These are phyloP conservation scores for Mortierella sp. DNA, from an alignment of 371 early-diverging fungal genomes.

Conservation along the genomic window DNA sequence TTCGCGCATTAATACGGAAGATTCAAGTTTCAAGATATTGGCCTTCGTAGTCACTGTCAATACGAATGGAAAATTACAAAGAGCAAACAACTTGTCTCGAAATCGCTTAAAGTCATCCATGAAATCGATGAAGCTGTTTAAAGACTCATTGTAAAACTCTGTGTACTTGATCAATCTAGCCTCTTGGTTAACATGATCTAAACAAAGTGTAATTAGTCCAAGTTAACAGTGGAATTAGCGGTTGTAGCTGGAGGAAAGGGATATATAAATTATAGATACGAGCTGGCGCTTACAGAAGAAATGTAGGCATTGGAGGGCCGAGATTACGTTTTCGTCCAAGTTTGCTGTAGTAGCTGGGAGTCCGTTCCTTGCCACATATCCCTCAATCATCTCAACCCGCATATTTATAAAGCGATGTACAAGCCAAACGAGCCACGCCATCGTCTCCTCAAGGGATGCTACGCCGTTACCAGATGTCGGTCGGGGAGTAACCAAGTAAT, in stretches of 20 bases:
- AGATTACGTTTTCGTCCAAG: constrained; percentile 46
- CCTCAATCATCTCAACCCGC: constrained; percentile 46
- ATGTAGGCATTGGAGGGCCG: constrained; percentile 43
- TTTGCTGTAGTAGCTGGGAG: constrained; percentile 40
- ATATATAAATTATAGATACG: no score
- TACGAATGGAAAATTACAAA: constrained; percentile 77
- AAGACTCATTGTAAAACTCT: constrained; percentile 73
- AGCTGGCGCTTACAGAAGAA: constrained; percentile 39
- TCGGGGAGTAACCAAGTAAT: constrained; percentile 47
- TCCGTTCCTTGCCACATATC: constrained; percentile 32
- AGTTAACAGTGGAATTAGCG: neutral
- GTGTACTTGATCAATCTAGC: constrained; percentile 58
- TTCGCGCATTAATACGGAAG: constrained; percentile 72
- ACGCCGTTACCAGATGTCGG: constrained; percentile 43
- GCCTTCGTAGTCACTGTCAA: constrained; percentile 74
- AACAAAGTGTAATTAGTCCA: neutral
- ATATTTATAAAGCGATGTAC: constrained; percentile 52
- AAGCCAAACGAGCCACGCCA: constrained; percentile 57
- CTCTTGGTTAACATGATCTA: constrained; percentile 53
- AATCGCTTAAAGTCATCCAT: constrained; percentile 79
- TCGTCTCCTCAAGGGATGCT: constrained; percentile 50
- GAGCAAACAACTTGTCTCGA: constrained; percentile 70
- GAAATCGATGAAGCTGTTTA: constrained; percentile 74
- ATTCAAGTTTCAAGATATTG: constrained; percentile 77
- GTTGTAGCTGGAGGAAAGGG: no score